phyloP scores from a whole-genome alignment of 495 filamentous ascomycete genomes.

The Lophiostoma macrostomum region DNA sequence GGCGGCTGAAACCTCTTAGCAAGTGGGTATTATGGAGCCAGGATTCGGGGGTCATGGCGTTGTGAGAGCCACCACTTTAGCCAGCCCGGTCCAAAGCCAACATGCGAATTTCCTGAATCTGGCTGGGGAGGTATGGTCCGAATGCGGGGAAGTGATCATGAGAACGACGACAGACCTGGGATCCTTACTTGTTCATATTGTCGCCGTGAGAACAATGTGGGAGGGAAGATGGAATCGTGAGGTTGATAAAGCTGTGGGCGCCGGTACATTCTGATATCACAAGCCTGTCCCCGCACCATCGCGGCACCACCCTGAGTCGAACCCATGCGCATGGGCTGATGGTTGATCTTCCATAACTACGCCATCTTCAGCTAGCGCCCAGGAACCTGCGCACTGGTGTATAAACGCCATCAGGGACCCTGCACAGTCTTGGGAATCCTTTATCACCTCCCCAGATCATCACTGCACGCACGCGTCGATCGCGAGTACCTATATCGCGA shows the following conservation, averaged over 20 bases:
- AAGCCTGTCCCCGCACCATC: background rate
- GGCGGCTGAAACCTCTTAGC: conserved; percentile 23
- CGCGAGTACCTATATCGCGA: background rate
- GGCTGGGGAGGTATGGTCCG: conserved; percentile 1
- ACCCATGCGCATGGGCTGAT: conserved; percentile 11
- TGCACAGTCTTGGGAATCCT: conserved; percentile 1
- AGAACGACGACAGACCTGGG: background rate
- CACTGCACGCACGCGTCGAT: background rate
- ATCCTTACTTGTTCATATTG: background rate
- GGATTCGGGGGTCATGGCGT: conserved; percentile 1
- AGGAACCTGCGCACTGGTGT: background rate
- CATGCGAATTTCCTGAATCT: conserved; percentile 7
- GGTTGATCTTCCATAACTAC: background rate
- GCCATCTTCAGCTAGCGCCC: conserved; percentile 15
- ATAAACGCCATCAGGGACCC: conserved; percentile 5
- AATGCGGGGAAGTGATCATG: conserved; percentile 29
- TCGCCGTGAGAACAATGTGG: background rate
- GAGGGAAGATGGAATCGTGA: background rate
- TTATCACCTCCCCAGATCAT: background rate
- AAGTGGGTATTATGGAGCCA: background rate
- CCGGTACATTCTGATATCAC: background rate
- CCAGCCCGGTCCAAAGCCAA: conserved; percentile 19
- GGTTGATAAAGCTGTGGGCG: background rate
- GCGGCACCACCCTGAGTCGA: conserved; percentile 2
- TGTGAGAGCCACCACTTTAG: conserved; percentile 6